A percentile compares a stretch with the other conserved stretches of the same genome.
Conservation (phyloP, 495 filamentous ascomycete species). For the Poronia punctata region DNA sequence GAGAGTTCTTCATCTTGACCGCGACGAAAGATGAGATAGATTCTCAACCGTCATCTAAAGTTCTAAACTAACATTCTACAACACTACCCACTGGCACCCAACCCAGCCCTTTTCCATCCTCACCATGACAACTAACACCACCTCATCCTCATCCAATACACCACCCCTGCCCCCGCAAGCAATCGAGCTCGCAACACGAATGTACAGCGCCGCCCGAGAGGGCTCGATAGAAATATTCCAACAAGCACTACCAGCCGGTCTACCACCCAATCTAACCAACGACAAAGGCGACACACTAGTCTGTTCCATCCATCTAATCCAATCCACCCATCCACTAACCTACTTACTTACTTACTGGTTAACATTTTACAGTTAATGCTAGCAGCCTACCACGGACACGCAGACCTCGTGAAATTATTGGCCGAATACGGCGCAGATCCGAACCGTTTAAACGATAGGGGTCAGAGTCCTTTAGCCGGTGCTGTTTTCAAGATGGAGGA, state of each 20-base stretch:
- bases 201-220: conserved; percentile 46
- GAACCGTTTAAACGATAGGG: conserved; percentile 45
- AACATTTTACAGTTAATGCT: conserved; percentile 44
- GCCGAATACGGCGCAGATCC: conserved; percentile 45
- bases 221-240: conserved; percentile 42
- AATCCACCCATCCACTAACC: neutral
- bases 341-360: neutral
- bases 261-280: conserved; percentile 49
- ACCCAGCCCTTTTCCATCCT: too few relatives aligned
- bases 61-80: too few relatives aligned
- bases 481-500: conserved; percentile 51
- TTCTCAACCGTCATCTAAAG: too few relatives aligned
- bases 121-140: conserved; percentile 11
- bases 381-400: conserved; percentile 48
- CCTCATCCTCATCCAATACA: conserved; percentile 2
- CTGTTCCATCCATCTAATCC: conserved; percentile 16
- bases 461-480: conserved; percentile 49
- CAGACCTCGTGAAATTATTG: conserved; percentile 42
- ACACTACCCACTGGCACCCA: too few relatives aligned
- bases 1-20: too few relatives aligned
- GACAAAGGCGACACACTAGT: conserved; percentile 51
- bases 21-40: too few relatives aligned
- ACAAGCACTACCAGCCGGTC: conserved; percentile 43
- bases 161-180: conserved; percentile 38
- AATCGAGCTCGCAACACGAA: conserved; percentile 42